Conservation (phyloP, 2,329 filamentous ascomycete genomes). For the Tolypocladium inflatum region DNA sequence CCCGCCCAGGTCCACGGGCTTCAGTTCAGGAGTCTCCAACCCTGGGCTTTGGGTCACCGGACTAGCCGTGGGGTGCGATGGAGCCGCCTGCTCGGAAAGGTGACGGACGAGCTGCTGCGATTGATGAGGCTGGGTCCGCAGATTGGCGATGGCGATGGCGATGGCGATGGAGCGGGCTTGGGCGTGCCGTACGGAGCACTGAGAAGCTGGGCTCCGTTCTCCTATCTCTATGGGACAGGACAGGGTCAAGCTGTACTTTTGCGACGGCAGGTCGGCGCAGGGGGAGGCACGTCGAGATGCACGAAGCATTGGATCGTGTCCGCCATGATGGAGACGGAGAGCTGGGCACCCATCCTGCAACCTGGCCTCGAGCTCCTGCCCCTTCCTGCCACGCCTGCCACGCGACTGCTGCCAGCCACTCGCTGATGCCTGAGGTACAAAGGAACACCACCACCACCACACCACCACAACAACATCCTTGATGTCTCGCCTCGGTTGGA, state of each 20-base stretch:
- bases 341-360: not conserved
- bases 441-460: not conserved
- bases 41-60: not conserved
- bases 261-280: not conserved
- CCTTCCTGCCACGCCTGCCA: not conserved
- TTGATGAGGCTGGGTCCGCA: not conserved
- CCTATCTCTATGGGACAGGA: not conserved
- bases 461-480: not conserved
- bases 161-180: not conserved
- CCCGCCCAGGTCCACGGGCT: not conserved
- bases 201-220: not conserved
- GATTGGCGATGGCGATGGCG: not conserved
- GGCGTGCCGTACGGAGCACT: not conserved
- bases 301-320: not conserved
- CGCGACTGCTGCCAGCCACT: not conserved
- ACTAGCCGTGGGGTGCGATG: not conserved
- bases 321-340: not conserved
- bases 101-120: not conserved
- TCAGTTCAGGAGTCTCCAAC: not conserved
- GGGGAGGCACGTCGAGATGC: not conserved
- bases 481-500: not conserved
- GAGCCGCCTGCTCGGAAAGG: not conserved
- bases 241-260: not conserved
- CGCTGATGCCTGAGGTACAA: not conserved
- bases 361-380: not conserved